These are phyloP conservation scores for Pseudonitzschia multistriata DNA, from an alignment of 108 stramenopile genomes.

Conservation along the genomic window DNA sequence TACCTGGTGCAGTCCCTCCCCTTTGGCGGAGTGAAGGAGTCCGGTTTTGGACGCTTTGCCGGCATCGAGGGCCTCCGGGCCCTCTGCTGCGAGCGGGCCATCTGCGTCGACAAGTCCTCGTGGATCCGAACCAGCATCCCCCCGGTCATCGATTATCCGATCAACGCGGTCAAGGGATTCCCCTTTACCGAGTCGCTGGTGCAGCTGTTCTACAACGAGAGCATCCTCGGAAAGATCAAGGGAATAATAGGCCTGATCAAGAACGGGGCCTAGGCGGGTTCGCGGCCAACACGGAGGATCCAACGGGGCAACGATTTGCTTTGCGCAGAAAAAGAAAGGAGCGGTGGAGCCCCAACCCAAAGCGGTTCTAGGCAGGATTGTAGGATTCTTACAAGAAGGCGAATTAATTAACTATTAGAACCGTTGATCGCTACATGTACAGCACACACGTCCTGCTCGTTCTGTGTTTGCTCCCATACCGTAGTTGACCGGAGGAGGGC, in stretches of 20 bases:
- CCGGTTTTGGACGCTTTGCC: conserved; percentile 97
- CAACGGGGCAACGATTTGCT: too few relatives aligned
- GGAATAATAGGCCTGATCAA: conserved; percentile 74
- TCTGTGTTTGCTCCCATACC: too few relatives aligned
- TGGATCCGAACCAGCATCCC: conserved; percentile 89
- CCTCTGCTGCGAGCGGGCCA: conserved; percentile 90
- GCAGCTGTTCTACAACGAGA: conserved; percentile 81
- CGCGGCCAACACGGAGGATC: not conserved
- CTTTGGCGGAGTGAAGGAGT: conserved; percentile 97
- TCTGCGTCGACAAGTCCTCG: conserved; percentile 82
- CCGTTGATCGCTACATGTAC: too few relatives aligned
- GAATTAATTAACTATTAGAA: too few relatives aligned
- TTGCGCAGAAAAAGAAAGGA: too few relatives aligned
- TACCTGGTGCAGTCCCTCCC: conserved; percentile 96
- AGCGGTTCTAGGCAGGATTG: too few relatives aligned
- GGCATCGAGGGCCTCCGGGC: conserved; percentile 97
- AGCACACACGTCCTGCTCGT: too few relatives aligned
- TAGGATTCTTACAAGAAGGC: too few relatives aligned
- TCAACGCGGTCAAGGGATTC: conserved; percentile 69
- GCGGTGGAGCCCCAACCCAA: too few relatives aligned
- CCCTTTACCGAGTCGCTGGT: conserved; percentile 71
- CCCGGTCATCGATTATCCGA: conserved; percentile 80
- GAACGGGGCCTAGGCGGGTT: conserved; percentile 33
- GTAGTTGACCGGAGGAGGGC: too few relatives aligned
- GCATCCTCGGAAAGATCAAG: conserved; percentile 59